Base-by-base conservation (phyloP, 1,139 yeast genomes). In the Yamadazyma sp. region DNA sequence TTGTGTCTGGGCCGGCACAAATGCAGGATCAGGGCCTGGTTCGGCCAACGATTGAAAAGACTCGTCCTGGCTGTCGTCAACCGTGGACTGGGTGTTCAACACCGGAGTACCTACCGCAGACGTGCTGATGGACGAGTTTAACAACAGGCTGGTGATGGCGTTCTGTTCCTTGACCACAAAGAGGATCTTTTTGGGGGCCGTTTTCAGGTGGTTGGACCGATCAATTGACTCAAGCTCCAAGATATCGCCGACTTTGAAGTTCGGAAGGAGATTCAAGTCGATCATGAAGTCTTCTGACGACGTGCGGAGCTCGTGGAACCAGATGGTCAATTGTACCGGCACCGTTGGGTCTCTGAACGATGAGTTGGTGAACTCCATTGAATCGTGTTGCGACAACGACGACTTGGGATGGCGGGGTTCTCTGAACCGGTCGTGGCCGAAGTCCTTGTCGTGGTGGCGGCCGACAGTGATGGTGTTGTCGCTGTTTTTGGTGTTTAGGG, bases 231-330 rank as follows among this genome's bases (percentile, higher is more conserved):
- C 53, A 34, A 88, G 51, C 54, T 86, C 94, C 25, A 86, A 87
- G 3, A 86, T 66, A 53, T 84, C 87, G n/a, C 95, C 96, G 15
- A 71, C 78, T 40, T 67, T 67, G 29, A 67, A 56, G 1, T 80
- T 76, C 0, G 86, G 83, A 0, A 87, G 52, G 10, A 76, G 61
- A 2, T 65, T 57, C 25, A 79, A 60, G 51, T 87, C 90, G 4
- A 88, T 57, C 33, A 84, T 57, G 2, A 88, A 84, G 35, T 78
- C 80, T 28, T 81, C 82, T 0, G 63, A 44, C 1, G 82, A 78
- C 0, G 75, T 67, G 15, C 88, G 62, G 2, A 75, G 51, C 42
- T 88, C 96, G 54, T 90, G 97, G 45, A 86, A 83, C 73, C 87
- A 80, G 1, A 85, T 76, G 3, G 80, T 79, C 42, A 85, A 47